These are phyloP conservation scores for Colletotrichum sp. DNA, from an alignment of 2,329 filamentous ascomycete species.

Conservation along the genomic window DNA sequence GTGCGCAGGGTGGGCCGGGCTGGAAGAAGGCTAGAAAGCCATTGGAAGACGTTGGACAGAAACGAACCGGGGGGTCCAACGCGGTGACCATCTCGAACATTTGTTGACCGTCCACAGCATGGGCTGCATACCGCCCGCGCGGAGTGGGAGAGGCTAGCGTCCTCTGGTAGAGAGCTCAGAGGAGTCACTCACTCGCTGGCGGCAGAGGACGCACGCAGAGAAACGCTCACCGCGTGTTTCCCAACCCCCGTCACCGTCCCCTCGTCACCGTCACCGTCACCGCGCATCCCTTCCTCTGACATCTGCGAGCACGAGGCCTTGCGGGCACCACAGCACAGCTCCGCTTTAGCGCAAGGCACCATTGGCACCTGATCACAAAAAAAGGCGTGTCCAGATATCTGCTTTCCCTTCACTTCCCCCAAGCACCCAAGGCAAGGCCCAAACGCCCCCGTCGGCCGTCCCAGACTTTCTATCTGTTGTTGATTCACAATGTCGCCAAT, in stretches of 20 bases:
- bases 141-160: neutral
- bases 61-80: neutral
- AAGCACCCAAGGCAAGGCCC: neutral
- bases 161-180: neutral
- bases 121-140: neutral
- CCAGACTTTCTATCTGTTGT: neutral
- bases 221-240: constrained; percentile 20
- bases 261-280: constrained; percentile 21
- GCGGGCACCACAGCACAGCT: neutral
- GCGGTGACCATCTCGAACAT: neutral
- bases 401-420: neutral
- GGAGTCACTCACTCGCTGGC: neutral
- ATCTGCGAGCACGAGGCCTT: neutral
- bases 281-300: neutral
- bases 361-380: constrained; percentile 10
- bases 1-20: neutral
- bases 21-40: neutral
- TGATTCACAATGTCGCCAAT: constrained; percentile 17
- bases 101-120: neutral
- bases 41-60: constrained; percentile 1
- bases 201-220: neutral
- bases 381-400: neutral
- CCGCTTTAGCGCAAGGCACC: constrained; percentile 15
- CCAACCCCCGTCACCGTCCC: constrained; percentile 20
- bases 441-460: neutral